phyloP scores from a whole-genome alignment of 1,284 basidiomycete species.

The Pseudozyma tsukubaensis region DNA sequence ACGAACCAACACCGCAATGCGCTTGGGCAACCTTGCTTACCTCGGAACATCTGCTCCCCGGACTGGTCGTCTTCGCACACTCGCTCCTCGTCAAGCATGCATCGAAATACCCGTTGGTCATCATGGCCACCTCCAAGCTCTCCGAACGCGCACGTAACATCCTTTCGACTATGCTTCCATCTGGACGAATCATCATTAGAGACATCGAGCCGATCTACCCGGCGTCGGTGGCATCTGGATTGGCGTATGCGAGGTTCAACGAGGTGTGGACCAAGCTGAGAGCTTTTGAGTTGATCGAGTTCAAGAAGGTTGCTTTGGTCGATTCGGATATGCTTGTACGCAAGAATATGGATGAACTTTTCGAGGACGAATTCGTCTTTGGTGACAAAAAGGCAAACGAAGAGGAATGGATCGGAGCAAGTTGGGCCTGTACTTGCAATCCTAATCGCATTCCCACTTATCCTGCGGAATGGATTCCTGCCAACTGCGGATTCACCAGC shows the following conservation, averaged over 20 bases:
- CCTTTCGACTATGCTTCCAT: conserved; percentile 38
- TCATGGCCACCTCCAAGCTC: conserved; percentile 54
- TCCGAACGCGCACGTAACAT: conserved; percentile 28
- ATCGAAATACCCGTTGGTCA: conserved; percentile 53
- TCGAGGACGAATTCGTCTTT: conserved; percentile 71
- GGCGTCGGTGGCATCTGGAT: conserved; percentile 8
- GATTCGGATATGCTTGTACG: conserved; percentile 92
- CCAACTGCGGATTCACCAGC: conserved; percentile 85
- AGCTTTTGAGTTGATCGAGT: conserved; percentile 61
- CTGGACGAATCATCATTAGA: conserved; percentile 22
- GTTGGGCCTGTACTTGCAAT: conserved; percentile 92
- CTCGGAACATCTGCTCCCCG: conserved; percentile 57
- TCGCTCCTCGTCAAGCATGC: conserved; percentile 47
- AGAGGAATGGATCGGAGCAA: conserved; percentile 80
- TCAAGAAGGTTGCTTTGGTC: conserved; percentile 81
- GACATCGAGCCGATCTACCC: conserved; percentile 52
- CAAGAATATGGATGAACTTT: conserved; percentile 90
- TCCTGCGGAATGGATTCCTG: conserved; percentile 88
- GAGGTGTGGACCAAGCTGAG: conserved; percentile 68
- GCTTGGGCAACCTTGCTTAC: conserved; percentile 64
- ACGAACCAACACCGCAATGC: conserved; percentile 11
- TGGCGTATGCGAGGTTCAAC: conserved; percentile 54
- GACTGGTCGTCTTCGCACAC: conserved; percentile 56
- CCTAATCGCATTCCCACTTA: conserved; percentile 85
- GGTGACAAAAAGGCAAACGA: conserved; percentile 61